phyloP scores from a whole-genome alignment of 768 basidiomycete genomes.

The Lactifluus pinguis region DNA sequence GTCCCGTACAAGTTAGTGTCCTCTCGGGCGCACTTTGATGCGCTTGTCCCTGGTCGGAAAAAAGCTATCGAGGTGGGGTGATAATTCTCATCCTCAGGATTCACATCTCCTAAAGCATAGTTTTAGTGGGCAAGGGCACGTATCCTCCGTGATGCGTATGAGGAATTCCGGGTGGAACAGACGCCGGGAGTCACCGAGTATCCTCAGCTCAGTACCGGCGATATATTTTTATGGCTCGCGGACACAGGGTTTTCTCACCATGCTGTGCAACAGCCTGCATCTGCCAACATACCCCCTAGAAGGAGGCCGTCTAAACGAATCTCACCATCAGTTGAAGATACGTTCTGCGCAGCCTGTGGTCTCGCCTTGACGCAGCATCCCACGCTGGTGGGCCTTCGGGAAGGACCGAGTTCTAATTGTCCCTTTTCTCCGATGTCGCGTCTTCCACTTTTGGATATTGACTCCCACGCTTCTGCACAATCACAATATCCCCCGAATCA shows the following conservation, averaged over 20 bases:
- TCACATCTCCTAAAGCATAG: background rate
- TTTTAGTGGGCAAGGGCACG: slow-evolving; percentile 38
- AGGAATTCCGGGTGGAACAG: slow-evolving; percentile 21
- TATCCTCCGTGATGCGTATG: slow-evolving; percentile 33
- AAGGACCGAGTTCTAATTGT: background rate
- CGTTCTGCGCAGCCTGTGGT: slow-evolving; percentile 13
- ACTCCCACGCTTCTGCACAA: background rate
- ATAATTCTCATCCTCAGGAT: background rate
- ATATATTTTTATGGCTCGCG: slow-evolving; percentile 39
- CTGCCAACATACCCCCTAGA: background rate
- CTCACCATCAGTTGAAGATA: background rate
- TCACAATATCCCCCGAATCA: slow-evolving; percentile 1
- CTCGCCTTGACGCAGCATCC: background rate
- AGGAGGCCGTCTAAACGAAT: slow-evolving; percentile 2
- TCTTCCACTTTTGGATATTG: slow-evolving; percentile 12
- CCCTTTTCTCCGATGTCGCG: background rate
- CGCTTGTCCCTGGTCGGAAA: slow-evolving; percentile 34
- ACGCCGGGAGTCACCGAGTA: slow-evolving; percentile 16
- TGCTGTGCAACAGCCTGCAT: slow-evolving; percentile 13
- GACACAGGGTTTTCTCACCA: slow-evolving; percentile 34
- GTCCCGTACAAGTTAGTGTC: slow-evolving; percentile 34
- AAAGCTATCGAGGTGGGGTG: slow-evolving; percentile 40
- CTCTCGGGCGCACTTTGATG: slow-evolving; percentile 28
- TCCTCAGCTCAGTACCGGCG: slow-evolving; percentile 30
- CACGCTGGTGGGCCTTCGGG: background rate